Conservation (phyloP, 371 early-diverging fungal genomes). For the Lichtheimia hyalospora region DNA sequence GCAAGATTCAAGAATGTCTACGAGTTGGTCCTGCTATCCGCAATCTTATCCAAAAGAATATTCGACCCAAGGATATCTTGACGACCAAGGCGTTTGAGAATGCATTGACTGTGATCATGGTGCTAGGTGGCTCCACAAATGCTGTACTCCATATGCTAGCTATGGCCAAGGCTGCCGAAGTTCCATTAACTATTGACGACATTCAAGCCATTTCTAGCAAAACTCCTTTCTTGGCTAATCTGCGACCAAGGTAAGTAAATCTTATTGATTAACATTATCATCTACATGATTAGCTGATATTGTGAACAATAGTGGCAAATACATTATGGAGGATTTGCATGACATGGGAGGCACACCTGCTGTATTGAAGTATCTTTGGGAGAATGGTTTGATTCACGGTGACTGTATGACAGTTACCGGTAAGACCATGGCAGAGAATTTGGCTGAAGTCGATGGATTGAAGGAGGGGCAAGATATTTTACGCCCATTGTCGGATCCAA, state of each 20-base stretch:
- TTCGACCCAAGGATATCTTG: conserved; percentile 93
- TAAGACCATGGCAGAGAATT: conserved; percentile 89
- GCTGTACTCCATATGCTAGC: conserved; percentile 96
- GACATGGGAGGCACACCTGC: conserved; percentile 86
- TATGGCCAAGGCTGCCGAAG: conserved; percentile 81
- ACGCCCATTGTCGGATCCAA: conserved; percentile 62
- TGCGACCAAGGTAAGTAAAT: conserved; percentile 75
- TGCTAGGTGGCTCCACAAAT: conserved; percentile 94
- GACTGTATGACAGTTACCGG: conserved; percentile 93
- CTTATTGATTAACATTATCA: neutral
- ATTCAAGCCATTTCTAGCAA: conserved; percentile 85
- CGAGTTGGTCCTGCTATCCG: conserved; percentile 83
- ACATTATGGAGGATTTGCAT: conserved; percentile 94
- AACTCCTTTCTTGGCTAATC: conserved; percentile 89
- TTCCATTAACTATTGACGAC: conserved; percentile 86
- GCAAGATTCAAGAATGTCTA: conserved; percentile 87
- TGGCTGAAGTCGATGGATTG: conserved; percentile 71
- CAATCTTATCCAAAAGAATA: conserved; percentile 82
- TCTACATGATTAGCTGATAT: neutral
- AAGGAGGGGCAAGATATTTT: conserved; percentile 69
- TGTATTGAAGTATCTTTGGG: conserved; percentile 83
- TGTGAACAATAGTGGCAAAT: conserved; percentile 72
- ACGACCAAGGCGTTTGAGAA: conserved; percentile 93
- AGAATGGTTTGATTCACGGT: conserved; percentile 80
- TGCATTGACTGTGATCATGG: conserved; percentile 89